Conservation (phyloP, 129 eudicot genomes). For the Pittosporum tobira region DNA sequence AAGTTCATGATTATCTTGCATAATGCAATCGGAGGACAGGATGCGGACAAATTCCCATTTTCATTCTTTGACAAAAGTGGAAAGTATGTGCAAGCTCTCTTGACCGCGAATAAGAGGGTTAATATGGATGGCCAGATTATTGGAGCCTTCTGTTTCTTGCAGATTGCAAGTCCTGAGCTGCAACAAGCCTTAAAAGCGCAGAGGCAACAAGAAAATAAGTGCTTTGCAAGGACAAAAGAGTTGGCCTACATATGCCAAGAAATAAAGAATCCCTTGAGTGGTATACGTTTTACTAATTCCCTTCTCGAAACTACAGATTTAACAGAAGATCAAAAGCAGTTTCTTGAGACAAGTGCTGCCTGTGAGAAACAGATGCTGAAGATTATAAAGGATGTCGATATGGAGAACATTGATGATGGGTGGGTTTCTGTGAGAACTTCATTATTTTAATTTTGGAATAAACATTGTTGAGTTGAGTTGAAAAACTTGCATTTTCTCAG, state of each 20-base stretch:
- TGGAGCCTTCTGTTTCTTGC: slow-evolving; percentile 92
- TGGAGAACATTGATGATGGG: slow-evolving; percentile 78
- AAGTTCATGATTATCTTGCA: slow-evolving; percentile 84
- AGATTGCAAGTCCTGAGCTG: slow-evolving; percentile 77
- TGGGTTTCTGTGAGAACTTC: slow-evolving; percentile 21
- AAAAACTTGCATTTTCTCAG: no score
- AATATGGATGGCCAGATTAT: slow-evolving; percentile 53
- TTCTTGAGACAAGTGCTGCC: slow-evolving; percentile 61
- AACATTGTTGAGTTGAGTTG: no score
- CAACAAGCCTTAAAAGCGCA: slow-evolving; percentile 65
- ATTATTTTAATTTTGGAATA: no score
- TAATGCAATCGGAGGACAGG: slow-evolving; percentile 82
- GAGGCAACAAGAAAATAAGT: slow-evolving; percentile 52
- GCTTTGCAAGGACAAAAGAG: slow-evolving; percentile 70
- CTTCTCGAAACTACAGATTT: slow-evolving; percentile 59
- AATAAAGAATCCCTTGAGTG: slow-evolving; percentile 69
- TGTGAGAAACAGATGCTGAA: slow-evolving; percentile 81
- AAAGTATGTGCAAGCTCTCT: slow-evolving; percentile 68
- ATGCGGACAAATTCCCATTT: slow-evolving; percentile 60
- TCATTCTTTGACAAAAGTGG: slow-evolving; percentile 73
- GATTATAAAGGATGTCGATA: slow-evolving; percentile 72
- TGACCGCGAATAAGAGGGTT: slow-evolving; percentile 84
- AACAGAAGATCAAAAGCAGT: slow-evolving; percentile 75
- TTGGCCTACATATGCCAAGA: slow-evolving; percentile 78
- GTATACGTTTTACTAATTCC: slow-evolving; percentile 70